Evolutionary conservation across 106 monocot genomes (phyloP), one percentile per base, ranked within the genome.

Genomic region (Phalaenopsis aphrodite): DNA sequence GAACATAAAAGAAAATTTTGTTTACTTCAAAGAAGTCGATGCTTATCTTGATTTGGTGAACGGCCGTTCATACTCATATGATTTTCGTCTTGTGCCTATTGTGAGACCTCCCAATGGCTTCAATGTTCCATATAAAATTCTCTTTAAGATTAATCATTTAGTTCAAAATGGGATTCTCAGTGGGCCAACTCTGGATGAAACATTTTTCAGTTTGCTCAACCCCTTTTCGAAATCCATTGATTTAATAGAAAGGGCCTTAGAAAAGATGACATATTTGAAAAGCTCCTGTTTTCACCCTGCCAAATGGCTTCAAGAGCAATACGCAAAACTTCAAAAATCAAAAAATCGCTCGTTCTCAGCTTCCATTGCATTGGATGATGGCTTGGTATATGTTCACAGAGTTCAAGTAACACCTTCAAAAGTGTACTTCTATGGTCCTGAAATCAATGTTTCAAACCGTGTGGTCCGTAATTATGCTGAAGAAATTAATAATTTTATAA

Each of bases 361-460:
- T 66, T 55, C 45, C 0, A 86, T 88, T 23, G 80, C 88, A 45
- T 78, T 86, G n/a, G 87, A 91, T 80, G 52, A 81, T 82, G 94
- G 97, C 39, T 86, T 97, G 83, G 94, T 97, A 41, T 87, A 97
- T 77, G 88, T 89, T 81, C 87, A 94, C 49, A 83, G 94, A 74
- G 90, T 89, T 74, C 94, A 90, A 76, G 85, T 97, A 72, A 97
- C 94, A 43, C 94, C 94, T 58, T 72, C 84, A 73, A 94, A 97
- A 83, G 82, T 94, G 16, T 94, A 94, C 79, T 94, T 94, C 58
- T 87, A 77, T 79, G 94, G 92, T 5, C 97, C 94, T 8, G 92
- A 97, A 76, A 81, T 94, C 43, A 92, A 92, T 82, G 90, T 97
- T 56, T 97, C 97, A 47, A 97, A 97, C 81, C 90, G 97, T 42